Conservation (phyloP, 495 filamentous ascomycete genomes). For the Margaritispora aquatica region DNA sequence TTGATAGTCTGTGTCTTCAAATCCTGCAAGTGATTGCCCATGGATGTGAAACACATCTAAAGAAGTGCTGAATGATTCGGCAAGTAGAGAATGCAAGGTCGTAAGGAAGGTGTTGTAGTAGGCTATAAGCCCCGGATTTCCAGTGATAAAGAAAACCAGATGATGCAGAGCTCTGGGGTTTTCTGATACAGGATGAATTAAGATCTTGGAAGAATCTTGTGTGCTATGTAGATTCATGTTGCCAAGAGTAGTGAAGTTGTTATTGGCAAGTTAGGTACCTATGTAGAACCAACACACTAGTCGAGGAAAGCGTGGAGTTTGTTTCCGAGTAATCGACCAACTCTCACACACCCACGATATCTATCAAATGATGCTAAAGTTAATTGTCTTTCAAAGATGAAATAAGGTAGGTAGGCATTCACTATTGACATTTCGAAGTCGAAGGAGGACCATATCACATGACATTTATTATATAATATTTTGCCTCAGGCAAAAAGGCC, state of each 20-base stretch:
- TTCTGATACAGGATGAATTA: slow-evolving; percentile 3
- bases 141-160: slow-evolving; percentile 63
- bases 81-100: slow-evolving; percentile 27
- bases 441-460: background rate
- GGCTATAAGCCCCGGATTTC: slow-evolving; percentile 67
- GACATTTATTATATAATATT: background rate
- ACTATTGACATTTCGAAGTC: no score
- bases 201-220: slow-evolving; percentile 6
- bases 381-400: no score
- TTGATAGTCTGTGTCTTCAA: slow-evolving; percentile 37
- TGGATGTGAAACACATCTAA: slow-evolving; percentile 48
- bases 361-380: no score
- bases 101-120: slow-evolving; percentile 73
- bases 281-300: no score
- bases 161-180: slow-evolving; percentile 7
- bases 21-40: slow-evolving; percentile 69
- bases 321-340: no score
- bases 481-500: background rate
- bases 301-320: no score
- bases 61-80: slow-evolving; percentile 23
- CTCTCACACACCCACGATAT: no score
- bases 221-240: background rate
- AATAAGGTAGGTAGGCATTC: no score
- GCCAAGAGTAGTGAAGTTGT: background rate
- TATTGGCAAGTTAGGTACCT: no score